Evolutionary conservation across 257 asterid genomes (phyloP), one percentile per base, ranked within the genome.

Genomic region (Solanum boliviense): DNA sequence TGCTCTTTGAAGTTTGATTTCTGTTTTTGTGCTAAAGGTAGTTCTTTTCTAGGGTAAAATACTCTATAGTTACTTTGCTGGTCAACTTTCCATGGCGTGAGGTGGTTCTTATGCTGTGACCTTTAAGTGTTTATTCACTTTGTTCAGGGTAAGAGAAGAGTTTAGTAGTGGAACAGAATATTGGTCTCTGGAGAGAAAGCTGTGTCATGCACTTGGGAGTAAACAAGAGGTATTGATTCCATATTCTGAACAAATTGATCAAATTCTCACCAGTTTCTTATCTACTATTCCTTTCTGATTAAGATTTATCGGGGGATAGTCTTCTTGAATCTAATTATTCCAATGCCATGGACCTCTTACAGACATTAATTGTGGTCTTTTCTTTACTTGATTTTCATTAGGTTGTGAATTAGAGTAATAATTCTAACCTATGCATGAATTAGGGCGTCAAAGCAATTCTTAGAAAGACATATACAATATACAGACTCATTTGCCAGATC

Each of bases 171-270:
- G 99, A 87, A 94, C 87, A 89, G 96, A 97, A 87, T 97, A 97
- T 90, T 97, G 99, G 99, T 91, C 92, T 86, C 92, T 97, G 76
- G 99, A 97, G 91, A 96, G 99, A 91, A 96, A 94, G 91, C 92
- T 97, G 41, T 97, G 99, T 52, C 62, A 83, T 94, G 90, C 96
- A 56, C 88, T 92, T 62, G 89, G 79, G 87, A 91, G 91, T 87
- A 92, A 93, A 90, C 68, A 91, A 74, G 92, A 95, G 94, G 99
- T 94, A 89, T 73, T 46, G 38, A 65, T 70, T 81, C 70, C 74
- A 35, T 74, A 25, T 23, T 27, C 70, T 48, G 39, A 82, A 82
- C 18, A 46, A 31, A 20, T 82, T 20, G 31, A 48, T 62, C 38
- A 27, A 81, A 81, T 46, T 81, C 68, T 79, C 18, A 27, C 9